Evolutionary conservation across 805 yeast species (phyloP).

Genomic region (Cyberlindnera maclurae): DNA sequence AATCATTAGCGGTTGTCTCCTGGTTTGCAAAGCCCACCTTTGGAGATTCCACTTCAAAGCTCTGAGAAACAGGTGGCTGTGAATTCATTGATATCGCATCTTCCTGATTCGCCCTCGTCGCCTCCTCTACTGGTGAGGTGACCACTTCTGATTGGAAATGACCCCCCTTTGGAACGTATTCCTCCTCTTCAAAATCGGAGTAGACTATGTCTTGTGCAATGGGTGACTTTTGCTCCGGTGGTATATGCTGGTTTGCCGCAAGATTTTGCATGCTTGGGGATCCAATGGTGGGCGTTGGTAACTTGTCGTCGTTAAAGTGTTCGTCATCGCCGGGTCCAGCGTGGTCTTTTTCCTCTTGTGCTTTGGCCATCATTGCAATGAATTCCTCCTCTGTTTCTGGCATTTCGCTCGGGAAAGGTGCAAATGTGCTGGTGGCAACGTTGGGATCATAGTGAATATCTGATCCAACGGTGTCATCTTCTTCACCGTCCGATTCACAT

Average conservation of each 20-base stretch:
- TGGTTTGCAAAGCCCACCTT: no score
- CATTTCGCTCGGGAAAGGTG: constrained; percentile 12
- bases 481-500: neutral
- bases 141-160: constrained; percentile 8
- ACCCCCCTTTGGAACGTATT: constrained; percentile 3
- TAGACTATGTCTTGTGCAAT: constrained; percentile 4
- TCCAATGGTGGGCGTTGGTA: neutral
- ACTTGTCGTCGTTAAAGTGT: neutral
- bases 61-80: no score
- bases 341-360: neutral
- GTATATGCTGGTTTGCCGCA: neutral
- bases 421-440: constrained; percentile 10
- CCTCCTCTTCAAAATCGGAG: constrained; percentile 7
- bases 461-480: neutral
- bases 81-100: no score
- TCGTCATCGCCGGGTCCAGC: neutral
- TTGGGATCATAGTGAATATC: constrained; percentile 8
- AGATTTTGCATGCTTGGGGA: neutral
- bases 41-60: no score
- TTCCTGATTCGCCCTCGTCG: neutral
- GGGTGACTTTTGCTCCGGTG: constrained; percentile 1
- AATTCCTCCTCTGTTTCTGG: constrained; percentile 3
- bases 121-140: neutral
- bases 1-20: no score
- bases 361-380: constrained; percentile 2